phyloP scores from a whole-genome alignment of 176 grass and related monocot genomes.

The Microstegium vimineum region DNA sequence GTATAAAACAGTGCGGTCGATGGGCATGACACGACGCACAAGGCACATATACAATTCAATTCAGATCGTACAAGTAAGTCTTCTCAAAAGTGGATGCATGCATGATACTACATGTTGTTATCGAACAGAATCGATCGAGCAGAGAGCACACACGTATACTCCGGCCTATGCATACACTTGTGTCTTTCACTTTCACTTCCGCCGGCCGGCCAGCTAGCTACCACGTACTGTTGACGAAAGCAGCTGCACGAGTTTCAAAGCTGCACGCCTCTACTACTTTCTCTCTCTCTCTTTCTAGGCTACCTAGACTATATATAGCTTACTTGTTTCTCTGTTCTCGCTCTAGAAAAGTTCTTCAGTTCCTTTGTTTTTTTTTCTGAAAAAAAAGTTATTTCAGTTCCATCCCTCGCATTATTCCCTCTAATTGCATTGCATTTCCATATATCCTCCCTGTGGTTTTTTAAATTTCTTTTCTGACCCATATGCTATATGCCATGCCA shows the following conservation, averaged over 20 bases:
- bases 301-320: no score
- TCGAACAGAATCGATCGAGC: not conserved
- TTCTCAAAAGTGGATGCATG: not conserved
- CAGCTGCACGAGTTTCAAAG: slow-evolving; percentile 16
- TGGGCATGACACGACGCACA: not conserved
- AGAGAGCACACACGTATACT: not conserved
- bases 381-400: not conserved
- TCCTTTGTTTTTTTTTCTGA: no score
- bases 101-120: not conserved
- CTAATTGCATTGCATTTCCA: not conserved
- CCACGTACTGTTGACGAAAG: slow-evolving; percentile 32
- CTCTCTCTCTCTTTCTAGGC: no score
- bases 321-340: no score
- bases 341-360: no score
- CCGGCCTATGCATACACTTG: not conserved
- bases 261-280: not conserved
- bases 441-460: no score
- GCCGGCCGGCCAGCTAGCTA: not conserved
- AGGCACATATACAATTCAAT: not conserved
- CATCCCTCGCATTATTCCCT: not conserved
- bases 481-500: no score
- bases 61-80: slow-evolving; percentile 27
- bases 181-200: slow-evolving; percentile 11
- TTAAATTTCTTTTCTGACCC: no score
- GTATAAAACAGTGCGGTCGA: no score